Conservation (phyloP, 2,329 filamentous ascomycete genomes). For the Calycina marina region DNA sequence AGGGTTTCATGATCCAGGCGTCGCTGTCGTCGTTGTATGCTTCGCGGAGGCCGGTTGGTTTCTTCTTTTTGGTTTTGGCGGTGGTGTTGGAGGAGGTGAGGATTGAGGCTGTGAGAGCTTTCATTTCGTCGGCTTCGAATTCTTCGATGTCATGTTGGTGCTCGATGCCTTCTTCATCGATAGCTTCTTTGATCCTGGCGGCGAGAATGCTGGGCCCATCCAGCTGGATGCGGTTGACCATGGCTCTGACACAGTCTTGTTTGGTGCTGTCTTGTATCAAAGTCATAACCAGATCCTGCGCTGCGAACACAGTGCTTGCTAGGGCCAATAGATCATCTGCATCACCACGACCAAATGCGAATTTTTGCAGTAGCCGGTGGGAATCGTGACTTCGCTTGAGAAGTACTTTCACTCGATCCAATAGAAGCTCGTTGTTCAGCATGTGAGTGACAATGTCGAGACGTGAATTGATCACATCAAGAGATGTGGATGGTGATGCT, state of each 20-base stretch:
- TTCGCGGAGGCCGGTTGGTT: conserved; percentile 35
- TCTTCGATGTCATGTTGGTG: conserved; percentile 68
- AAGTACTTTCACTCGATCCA: conserved; percentile 53
- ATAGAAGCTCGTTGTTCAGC: conserved; percentile 48
- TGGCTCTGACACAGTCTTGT: conserved; percentile 26
- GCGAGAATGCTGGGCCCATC: conserved; percentile 55
- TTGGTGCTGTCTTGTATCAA: conserved; percentile 21
- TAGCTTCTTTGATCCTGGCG: conserved; percentile 55
- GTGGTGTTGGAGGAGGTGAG: conserved; percentile 49
- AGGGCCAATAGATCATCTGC: conserved; percentile 79
- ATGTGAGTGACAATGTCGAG: conserved; percentile 73
- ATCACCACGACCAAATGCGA: conserved; percentile 82
- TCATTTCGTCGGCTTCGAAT: conserved; percentile 53
- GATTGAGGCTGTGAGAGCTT: conserved; percentile 59
- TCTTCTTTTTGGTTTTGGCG: conserved; percentile 35
- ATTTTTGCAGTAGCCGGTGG: conserved; percentile 82
- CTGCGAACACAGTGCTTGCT: conserved; percentile 65
- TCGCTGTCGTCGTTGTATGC: conserved; percentile 45
- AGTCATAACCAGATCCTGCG: conserved; percentile 45
- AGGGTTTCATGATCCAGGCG: conserved; percentile 50
- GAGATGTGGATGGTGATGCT: conserved; percentile 76
- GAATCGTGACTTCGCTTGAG: conserved; percentile 71
- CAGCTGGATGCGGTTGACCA: conserved; percentile 48
- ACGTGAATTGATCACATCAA: conserved; percentile 62
- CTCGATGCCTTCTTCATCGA: conserved; percentile 84